These are phyloP conservation scores for Aspergillus calidoustus DNA, from an alignment of 2,329 filamentous ascomycete species.

Conservation along the genomic window DNA sequence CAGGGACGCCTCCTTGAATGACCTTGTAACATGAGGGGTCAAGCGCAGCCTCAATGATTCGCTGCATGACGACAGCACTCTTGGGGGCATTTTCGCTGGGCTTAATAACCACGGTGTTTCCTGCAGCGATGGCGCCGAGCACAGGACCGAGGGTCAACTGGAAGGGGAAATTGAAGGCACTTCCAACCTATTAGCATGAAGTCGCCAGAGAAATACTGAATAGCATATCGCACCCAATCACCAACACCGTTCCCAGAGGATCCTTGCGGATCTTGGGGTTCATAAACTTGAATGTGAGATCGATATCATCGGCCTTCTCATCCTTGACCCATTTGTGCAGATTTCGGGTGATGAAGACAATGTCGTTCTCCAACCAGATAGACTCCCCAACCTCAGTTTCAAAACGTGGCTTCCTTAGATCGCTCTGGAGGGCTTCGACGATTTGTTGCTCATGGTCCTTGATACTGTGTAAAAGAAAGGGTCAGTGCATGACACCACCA, in stretches of 20 bases:
- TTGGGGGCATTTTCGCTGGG: conserved; percentile 82
- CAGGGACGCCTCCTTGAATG: conserved; percentile 70
- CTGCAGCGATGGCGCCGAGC: conserved; percentile 88
- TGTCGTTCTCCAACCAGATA: conserved; percentile 78
- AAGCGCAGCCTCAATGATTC: conserved; percentile 74
- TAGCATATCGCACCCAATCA: conserved; percentile 70
- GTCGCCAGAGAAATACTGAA: not conserved
- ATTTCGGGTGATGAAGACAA: conserved; percentile 76
- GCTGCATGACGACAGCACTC: conserved; percentile 77
- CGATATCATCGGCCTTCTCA: conserved; percentile 72
- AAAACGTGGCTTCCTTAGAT: conserved; percentile 76
- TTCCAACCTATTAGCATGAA: conserved; percentile 30
- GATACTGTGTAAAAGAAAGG: conserved; percentile 49
- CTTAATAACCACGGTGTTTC: conserved; percentile 88
- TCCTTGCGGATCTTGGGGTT: conserved; percentile 82
- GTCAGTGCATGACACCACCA: conserved; percentile 19
- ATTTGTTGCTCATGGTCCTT: conserved; percentile 77
- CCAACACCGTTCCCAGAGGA: conserved; percentile 78
- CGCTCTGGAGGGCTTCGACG: conserved; percentile 73
- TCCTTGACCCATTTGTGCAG: conserved; percentile 83
- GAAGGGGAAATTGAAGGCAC: conserved; percentile 91
- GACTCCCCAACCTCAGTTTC: conserved; percentile 78
- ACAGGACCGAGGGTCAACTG: conserved; percentile 78
- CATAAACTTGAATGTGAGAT: conserved; percentile 69
- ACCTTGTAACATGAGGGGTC: conserved; percentile 77